Evolutionary conservation across 1,139 yeast species (phyloP), one percentile per base, ranked within the genome.

Genomic region (Kurtzmaniella quercitrusa): DNA sequence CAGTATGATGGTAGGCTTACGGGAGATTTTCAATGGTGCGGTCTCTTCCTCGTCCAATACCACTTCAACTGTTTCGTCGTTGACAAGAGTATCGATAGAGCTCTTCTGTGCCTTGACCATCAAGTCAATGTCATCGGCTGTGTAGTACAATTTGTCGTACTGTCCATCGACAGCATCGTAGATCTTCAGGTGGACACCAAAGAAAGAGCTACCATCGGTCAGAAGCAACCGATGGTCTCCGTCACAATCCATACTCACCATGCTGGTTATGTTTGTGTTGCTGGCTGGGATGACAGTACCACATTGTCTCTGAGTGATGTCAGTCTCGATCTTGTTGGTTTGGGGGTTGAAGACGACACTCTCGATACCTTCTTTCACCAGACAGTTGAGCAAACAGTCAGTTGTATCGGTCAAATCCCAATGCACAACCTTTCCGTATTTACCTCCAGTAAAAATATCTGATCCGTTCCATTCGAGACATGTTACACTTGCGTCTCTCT

Each of bases 381-480:
- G 67, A 53, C 82, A 77, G 33, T 60, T 61, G 16, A 56, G 48
- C 2, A 70, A 53, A 39, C 60, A 48, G 43, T 64, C 70, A 15
- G 58, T 57, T 12, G 75, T 63, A 37, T 44, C 24, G 9, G 39
- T 17, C 36, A 82, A 63, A 59, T 82, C 84, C 95, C 95, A 87
- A 51, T 82, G 85, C 12, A 85, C 70, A 14, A 87, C 77, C 47
- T 77, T 79, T 2, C 94, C 94, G 57, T 86, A 93, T 48, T 71
- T 68, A 2, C 87, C 81, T 5, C 88, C 86, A 1, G 85, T 72
- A 56, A 82, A 80, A 37, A 86, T 57, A 53, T 81, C 84, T 31
- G 73, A 66, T 10, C 70, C 64, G 44, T 73, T 65, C 95, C 95
- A 87, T 51, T 81, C 81, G 27, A 86, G 58, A 19, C 81, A 66